These are phyloP conservation scores for Albophoma yamanashiensis DNA, from an alignment of 2,329 filamentous ascomycete species.

Conservation along the genomic window DNA sequence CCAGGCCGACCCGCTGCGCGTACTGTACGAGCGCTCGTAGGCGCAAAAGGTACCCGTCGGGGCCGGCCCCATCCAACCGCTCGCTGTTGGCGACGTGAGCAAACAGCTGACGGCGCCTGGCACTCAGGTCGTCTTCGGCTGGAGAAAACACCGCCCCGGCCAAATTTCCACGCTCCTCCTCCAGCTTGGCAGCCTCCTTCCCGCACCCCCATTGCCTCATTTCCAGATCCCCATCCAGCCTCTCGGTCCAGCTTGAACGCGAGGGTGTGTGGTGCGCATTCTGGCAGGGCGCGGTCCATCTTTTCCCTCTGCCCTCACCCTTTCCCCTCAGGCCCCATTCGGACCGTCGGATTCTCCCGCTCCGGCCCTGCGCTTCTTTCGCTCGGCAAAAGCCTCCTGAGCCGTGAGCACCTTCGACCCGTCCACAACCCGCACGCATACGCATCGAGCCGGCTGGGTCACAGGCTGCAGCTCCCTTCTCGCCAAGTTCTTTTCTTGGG, in stretches of 20 bases:
- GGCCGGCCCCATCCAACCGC: not conserved
- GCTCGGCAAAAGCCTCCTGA: slow-evolving; percentile 10
- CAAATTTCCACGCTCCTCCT: slow-evolving; percentile 7
- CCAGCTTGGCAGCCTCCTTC: slow-evolving; percentile 1
- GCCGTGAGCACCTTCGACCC: slow-evolving; percentile 14
- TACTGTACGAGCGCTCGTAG: not conserved
- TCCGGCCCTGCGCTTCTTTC: slow-evolving; percentile 11
- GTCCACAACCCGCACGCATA: slow-evolving; percentile 11
- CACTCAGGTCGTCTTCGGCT: not conserved
- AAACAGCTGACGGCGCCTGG: not conserved
- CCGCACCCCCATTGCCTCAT: slow-evolving; percentile 1
- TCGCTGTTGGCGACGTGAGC: not conserved
- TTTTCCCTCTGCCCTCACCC: slow-evolving; percentile 4
- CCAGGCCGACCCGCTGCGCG: not conserved
- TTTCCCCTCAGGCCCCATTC: slow-evolving; percentile 1
- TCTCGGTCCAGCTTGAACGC: slow-evolving; percentile 8
- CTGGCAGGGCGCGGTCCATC: slow-evolving; percentile 8
- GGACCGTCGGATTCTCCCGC: slow-evolving; percentile 9
- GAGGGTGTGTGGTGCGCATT: slow-evolving; percentile 10
- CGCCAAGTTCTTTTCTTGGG: slow-evolving; percentile 7
- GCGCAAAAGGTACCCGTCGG: not conserved
- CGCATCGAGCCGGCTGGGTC: slow-evolving; percentile 23
- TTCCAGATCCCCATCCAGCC: slow-evolving; percentile 6
- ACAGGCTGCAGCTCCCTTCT: slow-evolving; percentile 21
- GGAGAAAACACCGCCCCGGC: slow-evolving; percentile 6